Conservation (phyloP, 2,329 filamentous ascomycete species). For the Sporothrix curviconia region DNA sequence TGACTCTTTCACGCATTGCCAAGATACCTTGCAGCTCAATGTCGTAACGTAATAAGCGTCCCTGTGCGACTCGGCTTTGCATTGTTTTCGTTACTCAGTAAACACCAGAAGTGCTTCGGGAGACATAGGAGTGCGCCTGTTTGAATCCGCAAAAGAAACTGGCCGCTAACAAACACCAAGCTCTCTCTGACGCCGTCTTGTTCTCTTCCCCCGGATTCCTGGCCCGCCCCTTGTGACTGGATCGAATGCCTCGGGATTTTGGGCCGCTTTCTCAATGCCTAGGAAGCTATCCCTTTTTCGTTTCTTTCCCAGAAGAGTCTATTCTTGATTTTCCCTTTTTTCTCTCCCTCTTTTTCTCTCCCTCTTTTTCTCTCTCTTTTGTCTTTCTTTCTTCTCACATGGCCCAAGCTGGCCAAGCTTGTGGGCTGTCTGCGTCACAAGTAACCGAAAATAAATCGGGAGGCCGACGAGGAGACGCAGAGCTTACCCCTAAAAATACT, state of each 20-base stretch:
- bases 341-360: neutral
- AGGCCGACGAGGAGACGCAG: neutral
- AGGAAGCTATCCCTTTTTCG: too few species aligned
- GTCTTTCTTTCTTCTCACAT: neutral
- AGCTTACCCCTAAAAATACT: neutral
- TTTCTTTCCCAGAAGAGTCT: too few species aligned
- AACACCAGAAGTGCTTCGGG: neutral
- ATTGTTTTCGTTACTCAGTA: neutral
- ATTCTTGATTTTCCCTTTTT: neutral
- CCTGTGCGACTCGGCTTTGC: neutral
- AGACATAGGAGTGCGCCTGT: neutral
- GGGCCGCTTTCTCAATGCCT: neutral
- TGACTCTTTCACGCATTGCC: neutral
- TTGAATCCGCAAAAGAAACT: neutral
- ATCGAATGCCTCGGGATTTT: neutral
- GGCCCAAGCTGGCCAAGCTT: neutral
- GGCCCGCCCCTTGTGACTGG: neutral
- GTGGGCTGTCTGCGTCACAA: too few species aligned
- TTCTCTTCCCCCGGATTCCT: neutral
- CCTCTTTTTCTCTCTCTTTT: neutral
- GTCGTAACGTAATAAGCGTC: neutral
- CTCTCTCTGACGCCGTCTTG: neutral
- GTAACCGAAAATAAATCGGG: conserved; percentile 3
- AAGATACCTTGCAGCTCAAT: neutral
- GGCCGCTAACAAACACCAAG: neutral